phyloP scores from a whole-genome alignment of 1,284 basidiomycete species.

The Cryptococcus wingfieldii region DNA sequence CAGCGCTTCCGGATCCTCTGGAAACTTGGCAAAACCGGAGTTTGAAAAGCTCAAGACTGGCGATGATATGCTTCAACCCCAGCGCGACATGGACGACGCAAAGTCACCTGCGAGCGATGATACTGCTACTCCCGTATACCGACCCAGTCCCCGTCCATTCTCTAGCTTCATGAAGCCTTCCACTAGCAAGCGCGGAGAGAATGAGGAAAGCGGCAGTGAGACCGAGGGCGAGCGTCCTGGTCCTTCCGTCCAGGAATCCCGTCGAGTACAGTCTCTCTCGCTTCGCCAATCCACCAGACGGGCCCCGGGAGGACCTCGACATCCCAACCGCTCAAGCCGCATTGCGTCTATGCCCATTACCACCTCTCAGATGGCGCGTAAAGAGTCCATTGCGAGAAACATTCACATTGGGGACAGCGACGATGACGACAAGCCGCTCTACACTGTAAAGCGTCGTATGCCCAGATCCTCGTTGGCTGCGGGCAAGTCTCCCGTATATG shows the following conservation, averaged over 20 bases:
- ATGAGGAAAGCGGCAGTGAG: slow-evolving; percentile 15
- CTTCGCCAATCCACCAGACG: background rate
- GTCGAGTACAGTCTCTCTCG: background rate
- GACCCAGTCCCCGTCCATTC: background rate
- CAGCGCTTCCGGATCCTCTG: background rate
- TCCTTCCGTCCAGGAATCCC: background rate
- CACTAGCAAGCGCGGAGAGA: background rate
- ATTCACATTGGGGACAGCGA: slow-evolving; percentile 1
- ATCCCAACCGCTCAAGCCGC: slow-evolving; percentile 5
- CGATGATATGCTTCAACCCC: background rate
- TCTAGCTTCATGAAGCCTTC: slow-evolving; percentile 5
- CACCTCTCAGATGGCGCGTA: background rate
- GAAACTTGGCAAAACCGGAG: slow-evolving; percentile 1
- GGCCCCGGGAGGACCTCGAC: slow-evolving; percentile 6
- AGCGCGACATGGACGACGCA: background rate
- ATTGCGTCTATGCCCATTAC: slow-evolving; percentile 1
- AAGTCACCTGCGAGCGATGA: slow-evolving; percentile 7
- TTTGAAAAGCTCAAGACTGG: slow-evolving; percentile 7
- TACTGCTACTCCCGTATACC: background rate
- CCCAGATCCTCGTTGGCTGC: slow-evolving; percentile 6
- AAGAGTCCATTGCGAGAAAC: background rate
- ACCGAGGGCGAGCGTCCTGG: slow-evolving; percentile 1
- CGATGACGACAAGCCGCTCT: slow-evolving; percentile 18
- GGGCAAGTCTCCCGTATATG: background rate
- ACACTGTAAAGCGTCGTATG: slow-evolving; percentile 3